These are phyloP conservation scores for Blastobotrys ciferrii DNA, from an alignment of 1,139 yeast genomes.

Conservation along the genomic window DNA sequence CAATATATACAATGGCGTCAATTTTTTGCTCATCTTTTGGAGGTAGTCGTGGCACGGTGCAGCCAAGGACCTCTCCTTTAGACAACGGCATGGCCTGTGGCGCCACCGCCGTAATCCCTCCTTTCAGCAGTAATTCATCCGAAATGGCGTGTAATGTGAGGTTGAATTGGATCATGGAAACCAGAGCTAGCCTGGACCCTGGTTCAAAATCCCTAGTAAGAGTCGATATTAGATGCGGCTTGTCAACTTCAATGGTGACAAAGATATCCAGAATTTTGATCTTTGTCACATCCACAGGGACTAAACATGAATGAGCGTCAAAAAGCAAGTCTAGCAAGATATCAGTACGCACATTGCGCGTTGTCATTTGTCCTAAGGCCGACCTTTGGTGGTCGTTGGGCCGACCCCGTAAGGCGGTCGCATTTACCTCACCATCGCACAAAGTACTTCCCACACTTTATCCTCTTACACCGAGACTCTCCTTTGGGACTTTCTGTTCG, in stretches of 20 bases:
- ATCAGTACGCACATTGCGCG: slow-evolving; percentile 98
- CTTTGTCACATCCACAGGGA: slow-evolving; percentile 87
- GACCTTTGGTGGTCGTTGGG: slow-evolving; percentile 84
- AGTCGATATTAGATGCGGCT: slow-evolving; percentile 74
- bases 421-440: no score
- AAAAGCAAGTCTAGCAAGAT: slow-evolving; percentile 85
- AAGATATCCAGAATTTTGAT: slow-evolving; percentile 93
- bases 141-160: slow-evolving; percentile 85
- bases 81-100: slow-evolving; percentile 94
- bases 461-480: no score
- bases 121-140: slow-evolving; percentile 43
- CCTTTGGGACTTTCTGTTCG: slow-evolving; percentile 65
- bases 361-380: slow-evolving; percentile 99
- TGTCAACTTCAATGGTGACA: slow-evolving; percentile 90
- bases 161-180: slow-evolving; percentile 95
- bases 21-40: slow-evolving; percentile 43
- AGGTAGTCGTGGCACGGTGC: slow-evolving; percentile 86
- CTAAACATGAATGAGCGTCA: slow-evolving; percentile 97
- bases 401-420: slow-evolving; percentile 98
- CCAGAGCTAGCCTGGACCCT: slow-evolving; percentile 65
- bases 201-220: slow-evolving; percentile 67
- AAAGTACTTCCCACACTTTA: no score
- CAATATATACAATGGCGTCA: slow-evolving; percentile 84
- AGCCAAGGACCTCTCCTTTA: slow-evolving; percentile 94
- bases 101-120: slow-evolving; percentile 51